Evolutionary conservation across 306 rosid genomes (phyloP).

Genomic region (Trichosanthes truncata): DNA sequence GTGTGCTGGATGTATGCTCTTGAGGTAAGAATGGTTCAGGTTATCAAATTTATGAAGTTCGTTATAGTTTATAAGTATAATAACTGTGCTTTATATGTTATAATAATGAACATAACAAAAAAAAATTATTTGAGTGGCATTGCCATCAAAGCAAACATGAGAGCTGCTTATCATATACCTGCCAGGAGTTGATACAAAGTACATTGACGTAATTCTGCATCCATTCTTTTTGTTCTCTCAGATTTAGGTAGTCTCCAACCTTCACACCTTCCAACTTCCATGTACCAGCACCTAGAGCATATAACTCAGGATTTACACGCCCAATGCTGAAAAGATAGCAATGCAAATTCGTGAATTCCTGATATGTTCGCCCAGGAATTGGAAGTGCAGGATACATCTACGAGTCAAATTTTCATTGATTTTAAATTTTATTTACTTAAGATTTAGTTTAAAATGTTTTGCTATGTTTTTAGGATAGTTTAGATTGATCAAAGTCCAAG

Average conservation of each 20-base stretch:
- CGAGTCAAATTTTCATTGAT: background rate
- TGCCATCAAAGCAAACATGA: background rate
- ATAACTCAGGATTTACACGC: slow-evolving; percentile 63
- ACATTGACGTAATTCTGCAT: slow-evolving; percentile 67
- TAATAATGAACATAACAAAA: background rate
- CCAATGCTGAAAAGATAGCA: slow-evolving; percentile 62
- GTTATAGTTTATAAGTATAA: background rate
- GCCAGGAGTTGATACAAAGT: slow-evolving; percentile 90
- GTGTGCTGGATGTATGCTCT: background rate
- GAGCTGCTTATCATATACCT: slow-evolving; percentile 33
- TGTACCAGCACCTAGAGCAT: slow-evolving; percentile 64
- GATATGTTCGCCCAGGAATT: background rate
- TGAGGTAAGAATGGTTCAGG: background rate
- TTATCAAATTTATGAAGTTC: background rate
- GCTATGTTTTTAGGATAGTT: background rate
- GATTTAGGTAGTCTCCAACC: slow-evolving; percentile 23
- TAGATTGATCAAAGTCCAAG: background rate
- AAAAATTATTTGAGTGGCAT: background rate
- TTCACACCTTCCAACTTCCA: slow-evolving; percentile 33
- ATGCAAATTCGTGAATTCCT: background rate
- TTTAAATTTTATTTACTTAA: background rate
- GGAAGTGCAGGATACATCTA: background rate
- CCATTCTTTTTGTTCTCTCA: slow-evolving; percentile 45
- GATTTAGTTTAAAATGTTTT: background rate
- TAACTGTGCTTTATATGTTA: background rate